Base-by-base conservation (phyloP, 2,329 filamentous ascomycete genomes). In the Emericellopsis atlantica region DNA sequence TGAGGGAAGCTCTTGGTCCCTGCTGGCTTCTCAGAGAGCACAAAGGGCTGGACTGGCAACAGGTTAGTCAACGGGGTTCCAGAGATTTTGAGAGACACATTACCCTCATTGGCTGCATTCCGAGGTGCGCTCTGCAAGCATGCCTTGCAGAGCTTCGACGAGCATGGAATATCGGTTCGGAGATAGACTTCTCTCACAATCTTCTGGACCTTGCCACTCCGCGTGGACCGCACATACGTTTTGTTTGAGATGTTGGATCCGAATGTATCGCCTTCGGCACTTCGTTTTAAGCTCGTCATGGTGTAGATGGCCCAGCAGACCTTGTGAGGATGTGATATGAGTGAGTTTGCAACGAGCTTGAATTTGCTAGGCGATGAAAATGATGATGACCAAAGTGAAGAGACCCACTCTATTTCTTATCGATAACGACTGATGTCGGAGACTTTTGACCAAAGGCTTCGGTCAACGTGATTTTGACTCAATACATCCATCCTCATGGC, bases 171-270 rank as follows among this genome's bases (percentile, higher is more conserved):
- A 60, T 98, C 92, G 65, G 90, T 85, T 60, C 92, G 79, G 46
- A 98, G 72, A 63, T 98, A 98, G 47, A 96, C 74, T 68, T 98
- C 92, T 54, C 89, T 80, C 49, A 98, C 92, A 55, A 98, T 93
- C 72, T 98, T 98, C 62, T 96, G 92, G 45, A 96, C 90, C 67
- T 95, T 95, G 62, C 92, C 92, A 61, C 80, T 92, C 63, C 86
- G 89, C 37, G 90, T 94, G 22, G 92, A 95, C 45, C 92, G 78
- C 48, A 98, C 85, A 57, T 93, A 98, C 53, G 93, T 79, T 66
- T 96, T 98, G 74, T 84, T 95, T 26, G 88, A 90, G 48, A 96
- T 82, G 56, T 84, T 94, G 37, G 81, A 70, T 24, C 79, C 72
- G 45, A 68, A 58, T 10, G 72, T 63, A 42, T 76, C 73, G 22